phyloP scores from a whole-genome alignment of 352 stramenopile genomes.

The Blastocystis hominis region DNA sequence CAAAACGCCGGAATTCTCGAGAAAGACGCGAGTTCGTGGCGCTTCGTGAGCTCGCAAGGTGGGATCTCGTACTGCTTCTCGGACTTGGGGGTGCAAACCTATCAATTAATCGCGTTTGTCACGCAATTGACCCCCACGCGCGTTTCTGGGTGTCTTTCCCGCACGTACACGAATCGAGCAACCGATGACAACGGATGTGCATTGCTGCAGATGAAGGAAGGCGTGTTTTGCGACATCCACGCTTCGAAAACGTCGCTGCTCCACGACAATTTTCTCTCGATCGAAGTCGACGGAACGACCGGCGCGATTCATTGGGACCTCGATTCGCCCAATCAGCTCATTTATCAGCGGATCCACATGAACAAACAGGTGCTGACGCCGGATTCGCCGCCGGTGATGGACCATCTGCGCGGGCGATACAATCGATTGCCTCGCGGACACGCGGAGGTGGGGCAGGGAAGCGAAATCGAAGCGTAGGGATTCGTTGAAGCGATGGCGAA shows the following conservation, averaged over 20 bases:
- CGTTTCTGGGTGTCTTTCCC: conserved; percentile 11
- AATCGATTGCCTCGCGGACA: background rate
- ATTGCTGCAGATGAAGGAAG: conserved; percentile 28
- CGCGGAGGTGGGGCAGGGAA: background rate
- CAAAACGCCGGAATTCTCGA: conserved; percentile 36
- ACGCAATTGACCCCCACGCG: background rate
- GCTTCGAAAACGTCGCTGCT: conserved; percentile 23
- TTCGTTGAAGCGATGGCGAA: conserved; percentile 48
- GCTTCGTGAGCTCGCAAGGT: background rate
- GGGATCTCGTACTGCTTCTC: conserved; percentile 1
- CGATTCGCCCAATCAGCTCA: background rate
- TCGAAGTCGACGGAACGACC: background rate
- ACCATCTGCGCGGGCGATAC: conserved; percentile 14
- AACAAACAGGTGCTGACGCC: conserved; percentile 21
- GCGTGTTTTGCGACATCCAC: background rate
- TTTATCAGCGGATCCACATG: conserved; percentile 48
- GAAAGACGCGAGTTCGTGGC: background rate
- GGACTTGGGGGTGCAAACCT: conserved; percentile 5
- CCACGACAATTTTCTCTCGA: conserved; percentile 21
- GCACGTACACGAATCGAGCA: background rate
- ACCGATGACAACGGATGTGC: background rate
- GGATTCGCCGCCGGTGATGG: conserved; percentile 3
- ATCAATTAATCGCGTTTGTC: background rate
- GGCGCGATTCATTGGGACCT: conserved; percentile 37
- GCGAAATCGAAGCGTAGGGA: background rate